A percentile compares a stretch with the other conserved stretches of the same genome.
Evolutionary conservation across 495 filamentous ascomycete genomes (phyloP).

Genomic region (Cladorrhinum samala): DNA sequence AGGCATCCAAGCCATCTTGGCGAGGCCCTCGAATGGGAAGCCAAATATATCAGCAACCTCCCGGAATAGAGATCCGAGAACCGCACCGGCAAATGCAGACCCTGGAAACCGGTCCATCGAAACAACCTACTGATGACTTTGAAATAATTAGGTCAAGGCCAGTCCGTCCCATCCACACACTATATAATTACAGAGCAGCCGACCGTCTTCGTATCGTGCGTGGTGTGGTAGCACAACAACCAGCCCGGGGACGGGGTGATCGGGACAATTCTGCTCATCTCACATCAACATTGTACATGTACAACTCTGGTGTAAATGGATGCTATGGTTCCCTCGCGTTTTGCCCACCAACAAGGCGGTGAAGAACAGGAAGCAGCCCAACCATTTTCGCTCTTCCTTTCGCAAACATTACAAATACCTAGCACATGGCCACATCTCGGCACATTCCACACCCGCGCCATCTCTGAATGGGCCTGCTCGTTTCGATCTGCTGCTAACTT

Average conservation of each 20-base stretch:
- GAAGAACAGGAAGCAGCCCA: background rate
- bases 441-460: background rate
- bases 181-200: too few species aligned
- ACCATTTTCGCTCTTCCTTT: too few species aligned
- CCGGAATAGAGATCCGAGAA: conserved; percentile 2
- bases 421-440: background rate
- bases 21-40: background rate
- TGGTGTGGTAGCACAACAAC: background rate
- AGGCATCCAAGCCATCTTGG: background rate
- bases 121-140: background rate
- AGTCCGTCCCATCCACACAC: background rate
- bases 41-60: background rate
- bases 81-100: conserved; percentile 1
- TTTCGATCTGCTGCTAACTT: too few species aligned
- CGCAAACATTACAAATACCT: too few species aligned
- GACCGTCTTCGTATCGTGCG: too few species aligned
- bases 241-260: background rate
- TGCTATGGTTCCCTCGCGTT: background rate
- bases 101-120: background rate
- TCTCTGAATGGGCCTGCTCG: too few species aligned
- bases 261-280: background rate
- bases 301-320: background rate
- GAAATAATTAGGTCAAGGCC: too few species aligned
- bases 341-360: conserved; percentile 7
- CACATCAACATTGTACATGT: background rate